These are phyloP conservation scores for Lentinula detonsa DNA, from an alignment of 768 basidiomycete species.

Conservation along the genomic window DNA sequence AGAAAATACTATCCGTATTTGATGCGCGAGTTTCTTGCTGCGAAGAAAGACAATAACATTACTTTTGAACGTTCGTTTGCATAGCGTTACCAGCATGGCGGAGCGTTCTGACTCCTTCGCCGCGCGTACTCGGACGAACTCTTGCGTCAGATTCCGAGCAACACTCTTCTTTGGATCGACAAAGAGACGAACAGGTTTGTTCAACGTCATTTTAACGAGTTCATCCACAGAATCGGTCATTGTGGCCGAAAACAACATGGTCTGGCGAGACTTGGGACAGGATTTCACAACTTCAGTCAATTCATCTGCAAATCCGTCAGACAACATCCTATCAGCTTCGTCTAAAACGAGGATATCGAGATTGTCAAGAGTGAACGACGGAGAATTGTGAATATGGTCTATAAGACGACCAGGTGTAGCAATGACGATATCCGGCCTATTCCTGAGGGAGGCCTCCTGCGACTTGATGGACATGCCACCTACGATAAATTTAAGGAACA, in stretches of 20 bases:
- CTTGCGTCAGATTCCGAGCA: slow-evolving; percentile 83
- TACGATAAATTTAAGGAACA: slow-evolving; percentile 20
- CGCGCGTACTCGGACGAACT: slow-evolving; percentile 89
- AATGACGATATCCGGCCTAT: slow-evolving; percentile 89
- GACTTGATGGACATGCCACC: slow-evolving; percentile 92
- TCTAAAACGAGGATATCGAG: slow-evolving; percentile 93
- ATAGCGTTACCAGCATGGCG: slow-evolving; percentile 72
- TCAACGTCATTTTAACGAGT: slow-evolving; percentile 86
- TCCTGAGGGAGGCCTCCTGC: slow-evolving; percentile 81
- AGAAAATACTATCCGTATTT: slow-evolving; percentile 91
- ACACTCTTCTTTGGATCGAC: slow-evolving; percentile 91
- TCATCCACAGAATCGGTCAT: slow-evolving; percentile 98
- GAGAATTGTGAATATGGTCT: slow-evolving; percentile 95
- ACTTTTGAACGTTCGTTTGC: slow-evolving; percentile 81
- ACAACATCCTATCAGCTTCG: slow-evolving; percentile 97
- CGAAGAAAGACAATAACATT: slow-evolving; percentile 90
- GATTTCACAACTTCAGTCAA: slow-evolving; percentile 88
- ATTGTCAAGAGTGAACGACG: slow-evolving; percentile 85
- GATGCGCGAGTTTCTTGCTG: slow-evolving; percentile 96
- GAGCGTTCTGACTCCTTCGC: slow-evolving; percentile 74
- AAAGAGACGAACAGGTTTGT: slow-evolving; percentile 90
- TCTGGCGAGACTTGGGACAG: slow-evolving; percentile 85
- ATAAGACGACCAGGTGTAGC: slow-evolving; percentile 97
- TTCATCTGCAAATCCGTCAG: slow-evolving; percentile 93
- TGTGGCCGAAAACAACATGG: slow-evolving; percentile 98